Percentiles rank a stretch among this genome's conserved stretches.
Conservation (phyloP, 495 filamentous ascomycete genomes). For the Talaromyces stipitatus region DNA sequence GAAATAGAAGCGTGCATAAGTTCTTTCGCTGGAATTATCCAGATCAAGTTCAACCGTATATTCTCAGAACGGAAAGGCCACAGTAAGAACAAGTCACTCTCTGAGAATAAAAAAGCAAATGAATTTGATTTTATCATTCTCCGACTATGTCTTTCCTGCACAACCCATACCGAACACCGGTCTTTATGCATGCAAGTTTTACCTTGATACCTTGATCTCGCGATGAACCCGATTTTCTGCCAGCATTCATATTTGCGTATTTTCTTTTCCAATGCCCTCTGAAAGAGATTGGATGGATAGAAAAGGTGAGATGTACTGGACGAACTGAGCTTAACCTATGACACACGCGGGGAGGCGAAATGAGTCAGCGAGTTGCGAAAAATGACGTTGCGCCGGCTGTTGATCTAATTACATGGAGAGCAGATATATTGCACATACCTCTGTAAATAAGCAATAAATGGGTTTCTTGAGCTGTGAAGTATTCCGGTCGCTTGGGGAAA, state of each 20-base stretch:
- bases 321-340: background rate
- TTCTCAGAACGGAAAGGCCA: slow-evolving; percentile 43
- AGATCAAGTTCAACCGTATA: slow-evolving; percentile 58
- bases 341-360: background rate
- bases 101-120: background rate
- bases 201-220: slow-evolving; percentile 43
- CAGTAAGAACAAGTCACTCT: background rate
- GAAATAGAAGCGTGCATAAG: slow-evolving; percentile 38
- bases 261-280: slow-evolving; percentile 34
- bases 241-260: slow-evolving; percentile 17
- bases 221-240: slow-evolving; percentile 23
- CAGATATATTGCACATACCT: background rate
- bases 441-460: background rate
- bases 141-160: background rate
- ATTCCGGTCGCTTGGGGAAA: background rate
- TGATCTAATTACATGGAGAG: background rate
- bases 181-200: slow-evolving; percentile 36
- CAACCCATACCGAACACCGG: slow-evolving; percentile 35
- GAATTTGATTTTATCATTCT: background rate
- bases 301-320: background rate
- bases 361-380: background rate
- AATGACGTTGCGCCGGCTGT: background rate
- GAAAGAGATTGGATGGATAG: slow-evolving; percentile 10
- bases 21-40: slow-evolving; percentile 57
- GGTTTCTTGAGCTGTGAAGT: background rate